Percentiles rank a stretch among this genome's conserved stretches.
These are phyloP conservation scores for Carex myosuroides DNA, from an alignment of 176 grass and related monocot genomes.

Conservation along the genomic window DNA sequence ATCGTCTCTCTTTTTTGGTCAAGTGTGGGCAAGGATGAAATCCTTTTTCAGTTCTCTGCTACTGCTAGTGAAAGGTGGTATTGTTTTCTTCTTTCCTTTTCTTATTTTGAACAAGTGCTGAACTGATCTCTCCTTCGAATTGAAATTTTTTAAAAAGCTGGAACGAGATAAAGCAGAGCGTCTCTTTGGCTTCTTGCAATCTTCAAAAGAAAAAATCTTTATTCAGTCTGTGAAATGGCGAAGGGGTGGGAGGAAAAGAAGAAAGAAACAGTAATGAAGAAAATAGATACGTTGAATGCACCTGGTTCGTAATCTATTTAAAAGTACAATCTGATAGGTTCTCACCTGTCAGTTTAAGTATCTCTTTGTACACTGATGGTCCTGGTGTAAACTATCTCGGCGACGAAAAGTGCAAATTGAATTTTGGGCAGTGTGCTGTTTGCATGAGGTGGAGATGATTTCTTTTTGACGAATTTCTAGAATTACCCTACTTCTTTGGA, in stretches of 20 bases:
- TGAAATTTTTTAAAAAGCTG: not conserved
- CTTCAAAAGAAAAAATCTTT: not conserved
- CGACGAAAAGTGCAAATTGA: not conserved
- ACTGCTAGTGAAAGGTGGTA: not conserved
- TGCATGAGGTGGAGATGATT: not conserved
- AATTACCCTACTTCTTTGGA: not conserved
- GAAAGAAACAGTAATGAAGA: constrained; percentile 5
- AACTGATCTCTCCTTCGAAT: not conserved
- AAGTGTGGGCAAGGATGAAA: not conserved
- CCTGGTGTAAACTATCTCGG: not conserved
- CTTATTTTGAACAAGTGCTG: not conserved
- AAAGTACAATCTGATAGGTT: not conserved
- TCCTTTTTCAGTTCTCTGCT: not conserved
- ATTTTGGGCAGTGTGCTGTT: constrained; percentile 37
- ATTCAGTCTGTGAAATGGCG: not conserved
- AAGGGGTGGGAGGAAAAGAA: not conserved
- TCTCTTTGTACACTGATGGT: not conserved
- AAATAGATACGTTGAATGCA: not conserved
- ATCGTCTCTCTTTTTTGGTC: not conserved
- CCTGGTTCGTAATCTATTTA: not conserved
- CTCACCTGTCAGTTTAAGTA: not conserved
- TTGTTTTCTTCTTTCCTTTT: not conserved
- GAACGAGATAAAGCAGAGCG: not conserved
- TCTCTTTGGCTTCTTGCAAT: not conserved
- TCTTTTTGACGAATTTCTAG: not conserved